phyloP scores from a whole-genome alignment of 2,329 filamentous ascomycete species.

The Curvularia lunata region DNA sequence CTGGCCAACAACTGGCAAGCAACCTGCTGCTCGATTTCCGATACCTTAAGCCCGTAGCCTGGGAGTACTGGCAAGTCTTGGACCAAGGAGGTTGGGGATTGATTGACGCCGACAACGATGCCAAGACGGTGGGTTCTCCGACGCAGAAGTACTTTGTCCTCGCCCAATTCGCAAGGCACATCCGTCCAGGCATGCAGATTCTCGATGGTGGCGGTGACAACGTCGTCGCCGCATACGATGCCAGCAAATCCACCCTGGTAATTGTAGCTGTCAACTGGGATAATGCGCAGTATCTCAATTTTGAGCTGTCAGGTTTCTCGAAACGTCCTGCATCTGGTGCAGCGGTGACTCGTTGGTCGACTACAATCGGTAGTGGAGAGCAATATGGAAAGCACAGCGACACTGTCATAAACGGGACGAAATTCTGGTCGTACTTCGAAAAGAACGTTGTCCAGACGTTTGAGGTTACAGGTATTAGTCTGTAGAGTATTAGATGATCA shows the following conservation, averaged over 20 bases:
- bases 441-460: slow-evolving; percentile 17
- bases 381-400: slow-evolving; percentile 11
- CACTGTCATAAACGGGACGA: slow-evolving; percentile 8
- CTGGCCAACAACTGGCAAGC: slow-evolving; percentile 7
- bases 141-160: slow-evolving; percentile 17
- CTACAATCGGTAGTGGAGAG: slow-evolving; percentile 12
- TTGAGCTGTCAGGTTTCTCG: slow-evolving; percentile 15
- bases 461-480: slow-evolving; percentile 11
- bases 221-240: slow-evolving; percentile 14
- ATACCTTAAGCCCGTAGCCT: slow-evolving; percentile 11
- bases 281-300: slow-evolving; percentile 12
- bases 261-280: slow-evolving; percentile 16
- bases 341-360: slow-evolving; percentile 12
- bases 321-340: slow-evolving; percentile 3
- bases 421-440: slow-evolving; percentile 15
- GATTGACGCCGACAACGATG: slow-evolving; percentile 14
- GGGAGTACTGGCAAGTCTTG: slow-evolving; percentile 16
- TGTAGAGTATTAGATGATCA: background rate
- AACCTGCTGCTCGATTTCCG: slow-evolving; percentile 13
- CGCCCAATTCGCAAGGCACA: slow-evolving; percentile 15
- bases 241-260: slow-evolving; percentile 7
- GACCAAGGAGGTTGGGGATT: slow-evolving; percentile 14
- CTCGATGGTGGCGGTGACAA: slow-evolving; percentile 14
- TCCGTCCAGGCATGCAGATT: slow-evolving; percentile 13
- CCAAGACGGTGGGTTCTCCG: slow-evolving; percentile 8